phyloP scores from a whole-genome alignment of 169 alveolate genomes.

The Miamiensis avidus region DNA sequence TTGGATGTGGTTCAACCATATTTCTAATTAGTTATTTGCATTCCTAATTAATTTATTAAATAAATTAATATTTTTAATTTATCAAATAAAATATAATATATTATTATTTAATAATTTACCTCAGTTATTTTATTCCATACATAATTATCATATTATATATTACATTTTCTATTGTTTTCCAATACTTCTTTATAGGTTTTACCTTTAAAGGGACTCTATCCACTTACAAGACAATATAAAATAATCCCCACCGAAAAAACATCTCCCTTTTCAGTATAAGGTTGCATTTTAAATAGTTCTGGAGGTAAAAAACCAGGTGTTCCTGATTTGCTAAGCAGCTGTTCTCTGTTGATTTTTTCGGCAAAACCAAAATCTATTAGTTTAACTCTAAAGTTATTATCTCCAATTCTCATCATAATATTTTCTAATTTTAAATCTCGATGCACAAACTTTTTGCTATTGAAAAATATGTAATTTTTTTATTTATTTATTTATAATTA shows the following conservation, averaged over 20 bases:
- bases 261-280: conserved; percentile 42
- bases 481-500: not conserved
- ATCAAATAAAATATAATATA: too few species aligned
- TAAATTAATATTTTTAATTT: too few species aligned
- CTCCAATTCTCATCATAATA: conserved; percentile 16
- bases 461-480: too few species aligned
- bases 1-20: conserved; percentile 21
- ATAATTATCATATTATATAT: conserved; percentile 10
- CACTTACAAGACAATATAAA: conserved; percentile 33
- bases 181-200: conserved; percentile 44
- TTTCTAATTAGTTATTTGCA: conserved; percentile 15
- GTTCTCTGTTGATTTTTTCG: conserved; percentile 28
- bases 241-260: conserved; percentile 44
- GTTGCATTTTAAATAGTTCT: conserved; percentile 26
- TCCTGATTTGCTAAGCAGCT: conserved; percentile 29
- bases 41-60: not conserved
- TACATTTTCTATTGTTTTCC: conserved; percentile 51
- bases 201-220: conserved; percentile 44
- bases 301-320: conserved; percentile 45
- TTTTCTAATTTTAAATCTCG: conserved; percentile 52
- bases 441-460: conserved; percentile 32
- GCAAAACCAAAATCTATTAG: conserved; percentile 49
- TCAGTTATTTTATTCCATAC: conserved; percentile 6
- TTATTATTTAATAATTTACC: not conserved
- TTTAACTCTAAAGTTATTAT: conserved; percentile 11